A percentile compares a stretch with the other conserved stretches of the same genome.
Evolutionary conservation across 495 filamentous ascomycete species (phyloP).

Genomic region (Xylaria nigripes): DNA sequence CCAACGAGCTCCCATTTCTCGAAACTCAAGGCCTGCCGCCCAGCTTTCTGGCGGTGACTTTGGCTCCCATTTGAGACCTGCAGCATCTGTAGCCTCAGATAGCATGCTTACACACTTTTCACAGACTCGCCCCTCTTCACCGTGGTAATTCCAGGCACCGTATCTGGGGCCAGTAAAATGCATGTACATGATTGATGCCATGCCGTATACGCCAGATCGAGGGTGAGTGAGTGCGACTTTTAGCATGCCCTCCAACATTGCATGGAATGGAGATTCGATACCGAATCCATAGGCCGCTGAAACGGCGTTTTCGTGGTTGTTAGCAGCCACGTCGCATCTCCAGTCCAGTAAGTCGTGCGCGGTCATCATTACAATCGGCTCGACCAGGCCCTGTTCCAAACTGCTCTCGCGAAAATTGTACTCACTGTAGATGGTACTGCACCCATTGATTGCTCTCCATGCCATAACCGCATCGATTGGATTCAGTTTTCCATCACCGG

Average conservation of each 20-base stretch:
- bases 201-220: conserved; percentile 1
- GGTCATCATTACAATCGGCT: conserved; percentile 1
- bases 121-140: not conserved
- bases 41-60: conserved; percentile 3
- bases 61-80: conserved; percentile 11
- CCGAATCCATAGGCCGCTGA: conserved; percentile 4
- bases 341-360: conserved; percentile 4
- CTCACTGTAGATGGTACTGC: conserved; percentile 7
- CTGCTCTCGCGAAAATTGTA: conserved; percentile 3
- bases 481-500: not conserved
- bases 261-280: conserved; percentile 3
- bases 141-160: conserved; percentile 3
- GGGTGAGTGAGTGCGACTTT: not conserved
- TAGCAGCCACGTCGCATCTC: conserved; percentile 3
- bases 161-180: conserved; percentile 1
- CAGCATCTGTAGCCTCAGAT: conserved; percentile 14
- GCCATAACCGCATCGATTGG: conserved; percentile 5
- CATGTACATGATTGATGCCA: not conserved
- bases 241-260: conserved; percentile 1
- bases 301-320: conserved; percentile 2
- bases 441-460: conserved; percentile 1
- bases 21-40: not conserved
- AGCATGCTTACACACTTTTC: not conserved
- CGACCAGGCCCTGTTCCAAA: conserved; percentile 3
- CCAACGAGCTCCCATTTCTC: conserved; percentile 3